A percentile compares a stretch with the other conserved stretches of the same genome.
phyloP scores from a whole-genome alignment of 2,329 filamentous ascomycete species.

The Ramularia collo-cygni region DNA sequence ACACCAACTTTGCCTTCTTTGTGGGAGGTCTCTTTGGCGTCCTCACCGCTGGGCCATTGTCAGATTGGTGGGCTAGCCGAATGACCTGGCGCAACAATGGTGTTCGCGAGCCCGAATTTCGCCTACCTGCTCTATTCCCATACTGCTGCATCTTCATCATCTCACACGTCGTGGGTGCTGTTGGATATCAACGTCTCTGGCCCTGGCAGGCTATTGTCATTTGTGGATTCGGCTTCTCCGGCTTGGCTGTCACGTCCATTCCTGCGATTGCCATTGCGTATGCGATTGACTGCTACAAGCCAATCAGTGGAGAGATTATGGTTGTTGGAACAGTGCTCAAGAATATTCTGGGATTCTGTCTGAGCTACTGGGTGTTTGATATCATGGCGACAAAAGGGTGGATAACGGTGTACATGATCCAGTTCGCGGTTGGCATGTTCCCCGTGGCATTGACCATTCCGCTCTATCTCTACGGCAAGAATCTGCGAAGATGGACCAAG shows the following conservation, averaged over 20 bases:
- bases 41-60: slow-evolving; percentile 48
- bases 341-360: slow-evolving; percentile 57
- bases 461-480: slow-evolving; percentile 55
- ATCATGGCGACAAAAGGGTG: slow-evolving; percentile 47
- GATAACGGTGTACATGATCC: slow-evolving; percentile 54
- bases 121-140: slow-evolving; percentile 41
- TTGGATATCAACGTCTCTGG: slow-evolving; percentile 35
- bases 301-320: slow-evolving; percentile 53
- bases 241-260: slow-evolving; percentile 54
- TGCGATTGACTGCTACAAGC: slow-evolving; percentile 59
- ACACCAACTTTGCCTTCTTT: slow-evolving; percentile 53
- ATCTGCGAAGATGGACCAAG: slow-evolving; percentile 49
- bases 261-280: slow-evolving; percentile 55
- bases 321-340: slow-evolving; percentile 58
- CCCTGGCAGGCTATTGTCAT: slow-evolving; percentile 50
- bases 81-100: slow-evolving; percentile 48
- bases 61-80: slow-evolving; percentile 51
- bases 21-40: slow-evolving; percentile 50
- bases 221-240: slow-evolving; percentile 51
- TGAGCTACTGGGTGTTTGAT: slow-evolving; percentile 35
- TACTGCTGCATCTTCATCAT: slow-evolving; percentile 46
- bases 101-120: slow-evolving; percentile 54
- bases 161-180: slow-evolving; percentile 49
- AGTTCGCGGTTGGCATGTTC: slow-evolving; percentile 47
- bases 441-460: slow-evolving; percentile 50